A percentile compares a stretch with the other conserved stretches of the same genome.
These are phyloP conservation scores for Suhomyces ambrosiae DNA, from an alignment of 1,139 yeast genomes.

Conservation along the genomic window DNA sequence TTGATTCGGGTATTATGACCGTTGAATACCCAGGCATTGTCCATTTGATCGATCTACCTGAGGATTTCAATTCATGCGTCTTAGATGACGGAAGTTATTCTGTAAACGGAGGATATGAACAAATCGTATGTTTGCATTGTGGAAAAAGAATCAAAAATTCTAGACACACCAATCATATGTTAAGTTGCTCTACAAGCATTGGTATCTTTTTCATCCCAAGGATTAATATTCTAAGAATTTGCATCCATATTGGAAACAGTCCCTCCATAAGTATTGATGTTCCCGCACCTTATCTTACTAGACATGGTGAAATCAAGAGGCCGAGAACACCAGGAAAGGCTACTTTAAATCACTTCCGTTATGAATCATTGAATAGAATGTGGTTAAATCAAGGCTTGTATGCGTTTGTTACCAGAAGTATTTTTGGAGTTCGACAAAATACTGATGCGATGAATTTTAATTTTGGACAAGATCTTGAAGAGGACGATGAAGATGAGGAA, in stretches of 20 bases:
- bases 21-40: conserved; percentile 44
- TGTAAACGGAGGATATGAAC: conserved; percentile 25
- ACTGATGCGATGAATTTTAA: conserved; percentile 7
- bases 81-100: conserved; percentile 25
- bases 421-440: conserved; percentile 28
- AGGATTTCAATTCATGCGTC: conserved; percentile 34
- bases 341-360: conserved; percentile 52
- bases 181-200: conserved; percentile 28
- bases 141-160: conserved; percentile 24
- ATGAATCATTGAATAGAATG: conserved; percentile 53
- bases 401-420: conserved; percentile 37
- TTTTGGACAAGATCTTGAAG: conserved; percentile 11
- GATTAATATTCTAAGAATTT: conserved; percentile 37
- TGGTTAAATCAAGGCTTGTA: conserved; percentile 61
- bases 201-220: conserved; percentile 51
- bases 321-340: conserved; percentile 59
- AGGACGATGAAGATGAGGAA: conserved; percentile 9
- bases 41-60: conserved; percentile 43
- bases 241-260: conserved; percentile 24
- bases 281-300: conserved; percentile 69
- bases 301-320: conserved; percentile 70
- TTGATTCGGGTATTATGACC: conserved; percentile 27
- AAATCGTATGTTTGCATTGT: conserved; percentile 38
- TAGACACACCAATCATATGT: conserved; percentile 26
- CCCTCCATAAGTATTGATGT: conserved; percentile 37